Evolutionary conservation across 495 filamentous ascomycete genomes (phyloP).

Genomic region (Hapsidospora chrysogenum): DNA sequence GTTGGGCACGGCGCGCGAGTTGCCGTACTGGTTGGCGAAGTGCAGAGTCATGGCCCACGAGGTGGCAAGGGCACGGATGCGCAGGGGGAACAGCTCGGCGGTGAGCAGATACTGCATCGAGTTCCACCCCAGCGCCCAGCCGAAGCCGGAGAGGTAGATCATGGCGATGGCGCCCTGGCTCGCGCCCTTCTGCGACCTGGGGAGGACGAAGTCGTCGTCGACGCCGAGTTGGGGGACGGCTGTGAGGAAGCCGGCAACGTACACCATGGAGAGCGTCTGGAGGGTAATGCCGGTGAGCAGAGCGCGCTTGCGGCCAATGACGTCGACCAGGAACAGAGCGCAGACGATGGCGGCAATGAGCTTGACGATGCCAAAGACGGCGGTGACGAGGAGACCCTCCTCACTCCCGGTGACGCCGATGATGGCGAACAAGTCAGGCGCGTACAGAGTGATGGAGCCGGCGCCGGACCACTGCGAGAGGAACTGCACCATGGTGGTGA

Average conservation of each 20-base stretch:
- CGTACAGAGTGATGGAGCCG: conserved; percentile 49
- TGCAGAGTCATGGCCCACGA: conserved; percentile 41
- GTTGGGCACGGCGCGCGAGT: conserved; percentile 37
- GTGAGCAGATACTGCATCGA: conserved; percentile 61
- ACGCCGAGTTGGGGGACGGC: conserved; percentile 30
- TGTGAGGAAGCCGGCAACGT: conserved; percentile 49
- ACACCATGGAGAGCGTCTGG: conserved; percentile 48
- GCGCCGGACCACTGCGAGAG: conserved; percentile 57
- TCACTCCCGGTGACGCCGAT: conserved; percentile 45
- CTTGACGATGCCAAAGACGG: conserved; percentile 56
- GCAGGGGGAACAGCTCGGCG: conserved; percentile 56
- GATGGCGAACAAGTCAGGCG: conserved; percentile 46
- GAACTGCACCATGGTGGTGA: conserved; percentile 41
- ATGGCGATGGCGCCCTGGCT: conserved; percentile 43
- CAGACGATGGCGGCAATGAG: conserved; percentile 44
- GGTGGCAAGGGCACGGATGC: conserved; percentile 32
- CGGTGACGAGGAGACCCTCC: conserved; percentile 48
- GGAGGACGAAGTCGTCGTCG: conserved; percentile 10
- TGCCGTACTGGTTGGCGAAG: conserved; percentile 60
- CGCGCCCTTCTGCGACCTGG: conserved; percentile 13
- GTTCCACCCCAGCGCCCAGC: conserved; percentile 65
- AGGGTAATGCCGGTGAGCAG: conserved; percentile 45
- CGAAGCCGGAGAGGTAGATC: conserved; percentile 48
- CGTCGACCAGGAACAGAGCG: conserved; percentile 56
- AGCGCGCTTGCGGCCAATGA: conserved; percentile 55